A percentile compares a stretch with the other conserved stretches of the same genome.
phyloP scores from a whole-genome alignment of 305 asterid genomes.

The Striga hermonthica region DNA sequence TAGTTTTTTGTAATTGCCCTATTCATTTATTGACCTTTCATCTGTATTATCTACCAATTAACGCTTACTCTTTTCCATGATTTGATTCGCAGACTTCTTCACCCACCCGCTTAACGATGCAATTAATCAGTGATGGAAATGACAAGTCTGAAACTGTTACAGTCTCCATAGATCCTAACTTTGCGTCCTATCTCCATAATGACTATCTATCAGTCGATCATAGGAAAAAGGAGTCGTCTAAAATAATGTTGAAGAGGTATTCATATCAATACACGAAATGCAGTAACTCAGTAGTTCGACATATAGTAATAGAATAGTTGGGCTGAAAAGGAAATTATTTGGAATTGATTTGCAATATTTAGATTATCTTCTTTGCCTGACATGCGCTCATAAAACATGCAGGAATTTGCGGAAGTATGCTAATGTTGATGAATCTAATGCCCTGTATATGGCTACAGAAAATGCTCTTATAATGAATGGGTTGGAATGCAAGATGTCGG shows the following conservation, averaged over 20 bases:
- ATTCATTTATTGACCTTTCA: conserved; percentile 1
- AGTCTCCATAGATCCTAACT: conserved; percentile 77
- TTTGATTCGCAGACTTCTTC: conserved; percentile 55
- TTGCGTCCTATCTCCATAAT: conserved; percentile 63
- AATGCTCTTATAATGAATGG: conserved; percentile 56
- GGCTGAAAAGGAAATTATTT: background rate
- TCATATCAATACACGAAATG: conserved; percentile 33
- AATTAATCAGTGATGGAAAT: conserved; percentile 77
- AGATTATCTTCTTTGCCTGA: conserved; percentile 24
- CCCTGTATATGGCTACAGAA: conserved; percentile 48
- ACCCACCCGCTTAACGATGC: conserved; percentile 65
- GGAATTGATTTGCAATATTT: conserved; percentile 1
- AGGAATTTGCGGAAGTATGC: conserved; percentile 52
- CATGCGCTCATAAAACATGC: conserved; percentile 35
- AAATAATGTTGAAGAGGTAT: conserved; percentile 72
- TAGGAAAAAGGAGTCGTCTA: conserved; percentile 66
- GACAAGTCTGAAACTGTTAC: conserved; percentile 86
- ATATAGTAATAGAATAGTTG: conserved; percentile 1
- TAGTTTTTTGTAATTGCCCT: background rate
- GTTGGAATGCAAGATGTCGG: conserved; percentile 83
- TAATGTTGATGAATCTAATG: conserved; percentile 48
- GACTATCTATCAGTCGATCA: conserved; percentile 65
- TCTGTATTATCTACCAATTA: conserved; percentile 6
- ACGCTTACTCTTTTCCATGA: conserved; percentile 36
- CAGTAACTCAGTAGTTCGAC: conserved; percentile 15